Conservation (phyloP, 2,329 filamentous ascomycete genomes). For the Didymella keratinophila region DNA sequence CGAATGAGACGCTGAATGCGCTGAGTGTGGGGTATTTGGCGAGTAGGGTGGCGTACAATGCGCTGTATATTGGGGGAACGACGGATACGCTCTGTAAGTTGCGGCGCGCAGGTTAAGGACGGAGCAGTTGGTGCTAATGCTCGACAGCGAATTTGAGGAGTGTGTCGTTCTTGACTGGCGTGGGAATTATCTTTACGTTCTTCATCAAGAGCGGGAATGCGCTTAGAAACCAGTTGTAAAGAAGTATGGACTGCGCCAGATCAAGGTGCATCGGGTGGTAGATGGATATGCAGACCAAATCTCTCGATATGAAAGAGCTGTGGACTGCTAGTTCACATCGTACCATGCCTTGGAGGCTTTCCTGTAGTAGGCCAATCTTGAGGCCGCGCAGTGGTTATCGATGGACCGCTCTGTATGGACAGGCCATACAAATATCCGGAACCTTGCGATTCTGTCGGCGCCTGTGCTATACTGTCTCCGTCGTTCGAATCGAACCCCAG, state of each 20-base stretch:
- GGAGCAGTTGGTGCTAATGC: not conserved
- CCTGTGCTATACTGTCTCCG: not conserved
- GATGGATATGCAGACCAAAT: no score
- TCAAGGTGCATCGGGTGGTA: no score
- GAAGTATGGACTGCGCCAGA: no score
- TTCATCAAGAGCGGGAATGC: constrained; percentile 13
- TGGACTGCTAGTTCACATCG: not conserved
- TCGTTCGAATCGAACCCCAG: not conserved
- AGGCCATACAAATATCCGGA: no score
- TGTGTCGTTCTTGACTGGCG: not conserved
- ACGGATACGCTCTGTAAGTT: constrained; percentile 1
- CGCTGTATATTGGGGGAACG: constrained; percentile 5
- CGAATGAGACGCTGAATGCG: constrained; percentile 8
- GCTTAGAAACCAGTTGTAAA: constrained; percentile 3
- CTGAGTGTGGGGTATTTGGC: constrained; percentile 1
- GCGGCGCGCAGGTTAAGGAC: no score
- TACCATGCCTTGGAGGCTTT: not conserved
- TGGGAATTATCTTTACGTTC: constrained; percentile 12
- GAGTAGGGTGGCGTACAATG: constrained; percentile 1
- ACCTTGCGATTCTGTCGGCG: not conserved
- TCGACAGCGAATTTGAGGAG: not conserved
- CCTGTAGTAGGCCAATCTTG: no score
- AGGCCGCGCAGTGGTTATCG: no score
- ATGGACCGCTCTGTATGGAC: no score
- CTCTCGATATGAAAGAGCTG: no score